A percentile compares a stretch with the other conserved stretches of the same genome.
Evolutionary conservation across 2,329 filamentous ascomycete species (phyloP).

Genomic region (Corinectria fuckeliana): DNA sequence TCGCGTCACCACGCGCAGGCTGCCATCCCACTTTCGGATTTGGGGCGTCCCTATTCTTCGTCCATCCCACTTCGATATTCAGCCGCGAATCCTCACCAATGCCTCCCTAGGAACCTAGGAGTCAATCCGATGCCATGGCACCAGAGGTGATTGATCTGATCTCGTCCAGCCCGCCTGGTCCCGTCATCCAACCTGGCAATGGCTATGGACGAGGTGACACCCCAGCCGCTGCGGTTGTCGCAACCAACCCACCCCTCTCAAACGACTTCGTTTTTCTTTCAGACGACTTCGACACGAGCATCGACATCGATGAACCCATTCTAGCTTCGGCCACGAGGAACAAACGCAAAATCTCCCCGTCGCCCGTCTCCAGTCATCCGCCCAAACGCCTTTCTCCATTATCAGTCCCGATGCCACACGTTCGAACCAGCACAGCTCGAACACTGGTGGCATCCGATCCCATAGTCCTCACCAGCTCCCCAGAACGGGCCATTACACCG

Average conservation of each 20-base stretch:
- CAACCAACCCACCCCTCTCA: neutral
- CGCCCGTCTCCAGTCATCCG: constrained; percentile 11
- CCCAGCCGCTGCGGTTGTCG: neutral
- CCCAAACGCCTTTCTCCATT: constrained; percentile 24
- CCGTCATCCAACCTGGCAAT: neutral
- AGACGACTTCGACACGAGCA: constrained; percentile 50
- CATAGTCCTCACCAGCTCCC: constrained; percentile 49
- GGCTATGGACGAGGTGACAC: neutral
- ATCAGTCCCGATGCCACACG: neutral
- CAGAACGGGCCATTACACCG: constrained; percentile 22
- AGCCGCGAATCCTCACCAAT: neutral
- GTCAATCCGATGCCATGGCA: constrained; percentile 36
- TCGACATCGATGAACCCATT: constrained; percentile 43
- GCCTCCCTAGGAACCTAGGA: neutral
- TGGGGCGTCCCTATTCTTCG: neutral
- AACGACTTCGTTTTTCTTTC: constrained; percentile 31
- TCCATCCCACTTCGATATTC: neutral
- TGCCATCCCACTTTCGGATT: constrained; percentile 11
- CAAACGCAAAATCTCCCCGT: constrained; percentile 40
- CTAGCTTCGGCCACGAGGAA: constrained; percentile 29
- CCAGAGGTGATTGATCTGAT: constrained; percentile 46
- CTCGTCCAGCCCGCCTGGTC: constrained; percentile 43
- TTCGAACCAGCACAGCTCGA: neutral
- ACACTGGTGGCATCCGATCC: constrained; percentile 24
- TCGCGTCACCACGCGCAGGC: constrained; percentile 30